These are phyloP conservation scores for Blepharisma undulans DNA, from an alignment of 169 alveolate genomes.

Conservation along the genomic window DNA sequence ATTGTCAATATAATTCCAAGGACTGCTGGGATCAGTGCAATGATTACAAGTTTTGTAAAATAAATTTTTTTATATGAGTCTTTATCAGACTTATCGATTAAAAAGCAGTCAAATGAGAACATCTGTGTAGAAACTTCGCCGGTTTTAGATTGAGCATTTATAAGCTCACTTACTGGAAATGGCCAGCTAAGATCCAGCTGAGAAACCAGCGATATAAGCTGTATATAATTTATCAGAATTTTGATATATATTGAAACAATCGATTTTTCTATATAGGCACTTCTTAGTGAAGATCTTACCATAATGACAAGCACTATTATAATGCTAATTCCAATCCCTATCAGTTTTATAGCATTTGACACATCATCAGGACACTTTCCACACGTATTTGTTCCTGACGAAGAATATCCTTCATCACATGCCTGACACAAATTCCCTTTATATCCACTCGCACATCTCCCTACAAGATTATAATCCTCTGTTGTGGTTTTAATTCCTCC, in stretches of 20 bases:
- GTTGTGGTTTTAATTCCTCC: constrained; percentile 43
- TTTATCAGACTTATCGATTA: neutral
- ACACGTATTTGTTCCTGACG: constrained; percentile 20
- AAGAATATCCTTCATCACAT: constrained; percentile 34
- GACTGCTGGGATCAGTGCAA: constrained; percentile 20
- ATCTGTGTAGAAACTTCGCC: constrained; percentile 36
- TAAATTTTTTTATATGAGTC: neutral
- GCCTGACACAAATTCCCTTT: constrained; percentile 27
- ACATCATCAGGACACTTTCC: constrained; percentile 34
- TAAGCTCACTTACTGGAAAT: constrained; percentile 9
- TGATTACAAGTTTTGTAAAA: neutral
- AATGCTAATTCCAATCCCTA: neutral
- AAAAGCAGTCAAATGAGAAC: constrained; percentile 51
- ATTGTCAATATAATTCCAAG: neutral
- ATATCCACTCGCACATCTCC: constrained; percentile 42
- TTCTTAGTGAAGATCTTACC: constrained; percentile 28
- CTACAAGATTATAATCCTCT: constrained; percentile 48
- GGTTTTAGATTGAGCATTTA: constrained; percentile 35
- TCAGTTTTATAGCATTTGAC: constrained; percentile 29
- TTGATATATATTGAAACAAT: constrained; percentile 39
- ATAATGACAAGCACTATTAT: neutral
- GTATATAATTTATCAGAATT: constrained; percentile 47
- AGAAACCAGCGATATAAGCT: constrained; percentile 34
- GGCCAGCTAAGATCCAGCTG: constrained; percentile 57
- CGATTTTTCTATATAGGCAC: constrained; percentile 39